A percentile compares a stretch with the other conserved stretches of the same genome.
phyloP scores from a whole-genome alignment of 495 filamentous ascomycete genomes.

The Tuber melanosporum region DNA sequence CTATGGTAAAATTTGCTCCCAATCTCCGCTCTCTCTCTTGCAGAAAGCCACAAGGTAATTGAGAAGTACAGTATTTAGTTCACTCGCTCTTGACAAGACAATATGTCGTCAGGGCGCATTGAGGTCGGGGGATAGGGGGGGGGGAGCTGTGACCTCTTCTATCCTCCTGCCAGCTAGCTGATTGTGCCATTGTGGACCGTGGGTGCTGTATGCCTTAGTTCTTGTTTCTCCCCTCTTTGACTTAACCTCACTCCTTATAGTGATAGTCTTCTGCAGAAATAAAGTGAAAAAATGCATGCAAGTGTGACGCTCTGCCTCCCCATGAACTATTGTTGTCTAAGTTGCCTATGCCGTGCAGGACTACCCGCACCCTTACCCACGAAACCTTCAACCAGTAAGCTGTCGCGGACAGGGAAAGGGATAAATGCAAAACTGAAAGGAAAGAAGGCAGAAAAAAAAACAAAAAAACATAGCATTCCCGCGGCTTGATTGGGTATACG shows the following conservation, averaged over 20 bases:
- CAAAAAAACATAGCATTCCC: not conserved
- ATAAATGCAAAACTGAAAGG: not conserved
- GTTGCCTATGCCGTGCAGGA: not conserved
- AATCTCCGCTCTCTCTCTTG: not conserved
- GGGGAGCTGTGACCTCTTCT: not conserved
- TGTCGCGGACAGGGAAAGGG: not conserved
- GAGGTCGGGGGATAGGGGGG: not conserved
- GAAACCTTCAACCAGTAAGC: not conserved
- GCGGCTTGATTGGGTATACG: not conserved
- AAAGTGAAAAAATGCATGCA: not conserved
- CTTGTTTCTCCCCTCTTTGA: not conserved
- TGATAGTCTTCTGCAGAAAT: not conserved
- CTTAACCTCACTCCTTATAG: not conserved
- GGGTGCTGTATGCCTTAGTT: not conserved
- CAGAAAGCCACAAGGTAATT: not conserved
- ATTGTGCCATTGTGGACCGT: not conserved
- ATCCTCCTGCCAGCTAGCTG: not conserved
- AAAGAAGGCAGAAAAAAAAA: constrained; percentile 3
- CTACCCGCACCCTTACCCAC: constrained; percentile 3
- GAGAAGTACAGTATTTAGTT: not conserved
- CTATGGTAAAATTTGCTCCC: not conserved
- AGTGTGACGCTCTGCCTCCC: not conserved
- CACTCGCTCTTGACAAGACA: not conserved
- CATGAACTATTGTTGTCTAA: not conserved
- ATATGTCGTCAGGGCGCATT: not conserved